A percentile compares a stretch with the other conserved stretches of the same genome.
phyloP scores from a whole-genome alignment of 2,329 filamentous ascomycete species.

The Colletotrichum sp. region DNA sequence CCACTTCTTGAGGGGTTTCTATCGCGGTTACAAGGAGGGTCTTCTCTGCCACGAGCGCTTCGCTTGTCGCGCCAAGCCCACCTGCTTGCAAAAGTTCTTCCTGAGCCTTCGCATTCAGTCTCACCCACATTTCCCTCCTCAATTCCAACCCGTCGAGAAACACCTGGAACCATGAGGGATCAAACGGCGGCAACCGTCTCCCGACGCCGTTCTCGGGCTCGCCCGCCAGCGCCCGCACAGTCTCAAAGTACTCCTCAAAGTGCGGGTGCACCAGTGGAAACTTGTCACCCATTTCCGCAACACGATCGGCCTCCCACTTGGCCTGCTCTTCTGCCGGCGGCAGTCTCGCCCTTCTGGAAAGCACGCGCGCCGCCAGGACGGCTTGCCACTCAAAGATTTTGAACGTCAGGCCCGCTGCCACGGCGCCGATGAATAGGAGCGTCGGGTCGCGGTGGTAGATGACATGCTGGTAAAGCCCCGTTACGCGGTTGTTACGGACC shows the following conservation, averaged over 20 bases:
- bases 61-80: not conserved
- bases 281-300: slow-evolving; percentile 59
- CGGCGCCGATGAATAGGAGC: slow-evolving; percentile 64
- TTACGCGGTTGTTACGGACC: slow-evolving; percentile 59
- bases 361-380: slow-evolving; percentile 62
- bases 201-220: slow-evolving; percentile 46
- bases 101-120: slow-evolving; percentile 43
- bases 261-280: slow-evolving; percentile 66
- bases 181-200: slow-evolving; percentile 48
- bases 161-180: slow-evolving; percentile 48
- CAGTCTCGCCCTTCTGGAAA: slow-evolving; percentile 58
- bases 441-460: slow-evolving; percentile 60
- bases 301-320: slow-evolving; percentile 62
- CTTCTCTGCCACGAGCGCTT: not conserved
- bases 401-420: slow-evolving; percentile 65
- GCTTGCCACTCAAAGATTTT: slow-evolving; percentile 75
- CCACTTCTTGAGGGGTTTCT: not conserved
- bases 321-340: slow-evolving; percentile 54
- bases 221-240: slow-evolving; percentile 53
- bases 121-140: slow-evolving; percentile 63
- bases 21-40: not conserved
- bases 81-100: not conserved
- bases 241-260: slow-evolving; percentile 70
- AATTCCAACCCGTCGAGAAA: slow-evolving; percentile 61
- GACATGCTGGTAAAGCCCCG: slow-evolving; percentile 62